phyloP scores from a whole-genome alignment of 768 basidiomycete species.

The Russula sp. region DNA sequence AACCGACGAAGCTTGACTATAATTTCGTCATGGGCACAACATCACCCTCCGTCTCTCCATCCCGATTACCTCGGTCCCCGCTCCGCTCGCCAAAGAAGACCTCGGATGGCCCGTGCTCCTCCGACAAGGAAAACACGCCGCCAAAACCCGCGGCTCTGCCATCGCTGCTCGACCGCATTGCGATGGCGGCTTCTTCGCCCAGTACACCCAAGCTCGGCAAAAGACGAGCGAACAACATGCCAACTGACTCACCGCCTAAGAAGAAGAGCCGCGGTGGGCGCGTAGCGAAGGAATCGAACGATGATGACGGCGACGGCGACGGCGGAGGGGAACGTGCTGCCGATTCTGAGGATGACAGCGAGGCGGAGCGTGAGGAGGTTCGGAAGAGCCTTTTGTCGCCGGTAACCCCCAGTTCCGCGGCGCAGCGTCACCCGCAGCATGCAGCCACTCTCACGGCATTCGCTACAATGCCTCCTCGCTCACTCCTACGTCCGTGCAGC shows the following conservation, averaged over 20 bases:
- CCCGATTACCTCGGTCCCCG: constrained; percentile 25
- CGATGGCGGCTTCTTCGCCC: constrained; percentile 41
- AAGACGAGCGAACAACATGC: constrained; percentile 43
- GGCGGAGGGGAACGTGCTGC: no score
- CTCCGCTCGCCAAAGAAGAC: constrained; percentile 33
- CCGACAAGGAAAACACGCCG: constrained; percentile 61
- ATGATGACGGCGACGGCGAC: not conserved
- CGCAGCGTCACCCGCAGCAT: not conserved
- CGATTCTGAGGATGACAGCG: constrained; percentile 16
- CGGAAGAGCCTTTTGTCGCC: constrained; percentile 11
- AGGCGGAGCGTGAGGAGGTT: constrained; percentile 23
- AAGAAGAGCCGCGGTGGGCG: constrained; percentile 11
- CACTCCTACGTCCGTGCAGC: not conserved
- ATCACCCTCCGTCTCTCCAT: constrained; percentile 25
- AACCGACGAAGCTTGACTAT: constrained; percentile 25
- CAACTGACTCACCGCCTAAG: constrained; percentile 21
- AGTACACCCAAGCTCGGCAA: constrained; percentile 42
- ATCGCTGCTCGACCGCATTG: constrained; percentile 49
- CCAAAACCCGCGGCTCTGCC: constrained; percentile 38
- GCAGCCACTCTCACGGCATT: not conserved
- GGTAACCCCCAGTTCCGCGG: not conserved
- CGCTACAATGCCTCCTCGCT: not conserved
- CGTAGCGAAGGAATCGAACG: constrained; percentile 1
- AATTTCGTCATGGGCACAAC: constrained; percentile 6
- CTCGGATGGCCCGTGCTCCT: constrained; percentile 26